Conservation (phyloP, 139 green algal species). For the Coccomyxa sp. region DNA sequence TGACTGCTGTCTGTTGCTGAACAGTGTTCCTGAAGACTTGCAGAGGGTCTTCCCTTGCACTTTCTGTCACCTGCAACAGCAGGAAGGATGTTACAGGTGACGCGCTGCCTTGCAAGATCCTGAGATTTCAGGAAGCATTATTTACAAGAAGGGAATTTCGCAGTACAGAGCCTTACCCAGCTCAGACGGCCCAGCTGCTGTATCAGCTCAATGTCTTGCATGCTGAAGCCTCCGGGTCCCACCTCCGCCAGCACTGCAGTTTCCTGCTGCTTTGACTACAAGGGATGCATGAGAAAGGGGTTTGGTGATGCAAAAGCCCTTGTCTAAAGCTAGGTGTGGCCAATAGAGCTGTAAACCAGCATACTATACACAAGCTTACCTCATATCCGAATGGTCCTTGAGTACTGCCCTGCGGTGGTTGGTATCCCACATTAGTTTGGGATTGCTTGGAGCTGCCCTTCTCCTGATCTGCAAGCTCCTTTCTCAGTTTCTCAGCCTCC, state of each 20-base stretch:
- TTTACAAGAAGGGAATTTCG: neutral
- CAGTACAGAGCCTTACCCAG: neutral
- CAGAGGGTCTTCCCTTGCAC: slow-evolving; percentile 7
- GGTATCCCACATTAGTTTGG: no score
- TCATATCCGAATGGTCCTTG: no score
- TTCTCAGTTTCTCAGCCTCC: neutral
- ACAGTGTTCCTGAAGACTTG: neutral
- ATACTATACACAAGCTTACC: no score
- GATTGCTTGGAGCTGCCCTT: neutral
- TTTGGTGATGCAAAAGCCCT: no score
- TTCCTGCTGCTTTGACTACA: slow-evolving; percentile 23
- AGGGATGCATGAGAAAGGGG: neutral
- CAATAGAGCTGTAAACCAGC: no score
- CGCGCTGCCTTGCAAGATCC: neutral
- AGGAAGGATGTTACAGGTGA: neutral
- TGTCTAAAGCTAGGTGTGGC: no score
- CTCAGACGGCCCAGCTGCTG: slow-evolving; percentile 57
- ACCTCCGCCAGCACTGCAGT: slow-evolving; percentile 37
- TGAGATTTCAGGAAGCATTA: neutral
- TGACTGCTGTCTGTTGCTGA: slow-evolving; percentile 50
- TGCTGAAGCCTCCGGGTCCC: slow-evolving; percentile 45
- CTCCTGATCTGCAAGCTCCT: neutral
- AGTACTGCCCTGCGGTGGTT: no score
- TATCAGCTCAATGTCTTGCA: slow-evolving; percentile 63
- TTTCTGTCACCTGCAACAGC: slow-evolving; percentile 18